Percentiles rank a stretch among this genome's conserved stretches.
Evolutionary conservation across 768 basidiomycete genomes (phyloP).

Genomic region (Cantharellus cinnabarinus): DNA sequence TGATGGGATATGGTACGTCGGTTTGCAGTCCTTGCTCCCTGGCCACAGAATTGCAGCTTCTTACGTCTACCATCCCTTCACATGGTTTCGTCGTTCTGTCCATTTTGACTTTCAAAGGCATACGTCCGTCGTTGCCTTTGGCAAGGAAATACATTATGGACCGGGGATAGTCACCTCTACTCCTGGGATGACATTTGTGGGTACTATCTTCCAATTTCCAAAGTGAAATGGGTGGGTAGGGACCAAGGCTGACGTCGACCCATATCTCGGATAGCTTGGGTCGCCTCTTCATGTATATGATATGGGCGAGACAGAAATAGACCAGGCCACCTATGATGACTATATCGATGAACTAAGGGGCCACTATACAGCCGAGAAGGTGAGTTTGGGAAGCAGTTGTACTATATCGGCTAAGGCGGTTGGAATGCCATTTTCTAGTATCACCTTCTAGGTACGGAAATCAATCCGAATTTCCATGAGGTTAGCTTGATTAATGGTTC

Average conservation of each 20-base stretch:
- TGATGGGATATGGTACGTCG: conserved; percentile 71
- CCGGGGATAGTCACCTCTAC: conserved; percentile 52
- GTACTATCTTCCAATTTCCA: not conserved
- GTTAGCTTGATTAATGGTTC: conserved; percentile 12
- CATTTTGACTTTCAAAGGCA: conserved; percentile 34
- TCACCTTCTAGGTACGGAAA: conserved; percentile 37
- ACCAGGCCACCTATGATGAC: conserved; percentile 69
- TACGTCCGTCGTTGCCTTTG: conserved; percentile 75
- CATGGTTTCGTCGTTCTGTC: too few species aligned
- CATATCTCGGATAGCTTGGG: conserved; percentile 35
- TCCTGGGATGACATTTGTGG: conserved; percentile 63
- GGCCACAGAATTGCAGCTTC: not conserved
- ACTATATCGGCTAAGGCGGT: not conserved
- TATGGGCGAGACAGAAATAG: conserved; percentile 62
- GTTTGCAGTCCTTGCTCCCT: not conserved
- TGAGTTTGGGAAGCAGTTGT: conserved; percentile 17
- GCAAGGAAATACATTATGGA: conserved; percentile 77
- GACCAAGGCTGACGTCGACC: not conserved
- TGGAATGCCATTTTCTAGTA: conserved; percentile 28
- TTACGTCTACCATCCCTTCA: too few species aligned
- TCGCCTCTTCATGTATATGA: conserved; percentile 46
- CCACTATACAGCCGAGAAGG: conserved; percentile 81
- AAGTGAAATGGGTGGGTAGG: too few species aligned
- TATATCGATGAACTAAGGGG: conserved; percentile 56
- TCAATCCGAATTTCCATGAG: not conserved